Evolutionary conservation across 2,329 filamentous ascomycete species (phyloP).

Genomic region (Calonectria multiphialidica): DNA sequence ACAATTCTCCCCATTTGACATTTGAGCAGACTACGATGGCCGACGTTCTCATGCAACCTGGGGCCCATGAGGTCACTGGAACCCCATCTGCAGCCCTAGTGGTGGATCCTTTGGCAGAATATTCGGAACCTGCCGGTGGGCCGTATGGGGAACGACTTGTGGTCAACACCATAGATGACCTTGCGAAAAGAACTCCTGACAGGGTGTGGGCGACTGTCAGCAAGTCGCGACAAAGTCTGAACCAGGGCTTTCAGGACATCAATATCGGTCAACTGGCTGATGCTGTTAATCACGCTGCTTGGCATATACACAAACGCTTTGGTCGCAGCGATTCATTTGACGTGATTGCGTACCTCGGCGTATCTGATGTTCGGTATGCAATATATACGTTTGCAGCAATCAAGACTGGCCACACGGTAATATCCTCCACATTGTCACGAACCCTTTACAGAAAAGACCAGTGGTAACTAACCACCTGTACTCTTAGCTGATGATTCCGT

Average conservation of each 20-base stretch:
- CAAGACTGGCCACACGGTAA: not conserved
- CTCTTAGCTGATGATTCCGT: not conserved
- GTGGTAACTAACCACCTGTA: not conserved
- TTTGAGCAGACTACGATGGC: not conserved
- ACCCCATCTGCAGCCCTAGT: not conserved
- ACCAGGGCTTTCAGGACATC: not conserved
- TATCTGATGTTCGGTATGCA: not conserved
- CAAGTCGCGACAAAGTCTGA: not conserved
- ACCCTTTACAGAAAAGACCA: too few species aligned
- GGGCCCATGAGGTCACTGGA: not conserved
- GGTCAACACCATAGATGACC: not conserved
- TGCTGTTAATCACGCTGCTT: not conserved
- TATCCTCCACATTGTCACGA: too few species aligned
- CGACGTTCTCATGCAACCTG: not conserved
- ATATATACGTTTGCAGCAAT: not conserved
- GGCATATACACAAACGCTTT: not conserved
- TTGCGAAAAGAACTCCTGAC: not conserved
- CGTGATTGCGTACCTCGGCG: not conserved
- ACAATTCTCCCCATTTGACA: too few species aligned
- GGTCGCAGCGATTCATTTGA: not conserved
- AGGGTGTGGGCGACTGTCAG: not conserved
- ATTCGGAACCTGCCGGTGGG: not conserved
- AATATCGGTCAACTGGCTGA: not conserved
- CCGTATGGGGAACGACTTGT: not conserved
- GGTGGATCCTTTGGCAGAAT: not conserved